These are phyloP conservation scores for Leptographium procerum DNA, from an alignment of 2,329 filamentous ascomycete genomes.

Conservation along the genomic window DNA sequence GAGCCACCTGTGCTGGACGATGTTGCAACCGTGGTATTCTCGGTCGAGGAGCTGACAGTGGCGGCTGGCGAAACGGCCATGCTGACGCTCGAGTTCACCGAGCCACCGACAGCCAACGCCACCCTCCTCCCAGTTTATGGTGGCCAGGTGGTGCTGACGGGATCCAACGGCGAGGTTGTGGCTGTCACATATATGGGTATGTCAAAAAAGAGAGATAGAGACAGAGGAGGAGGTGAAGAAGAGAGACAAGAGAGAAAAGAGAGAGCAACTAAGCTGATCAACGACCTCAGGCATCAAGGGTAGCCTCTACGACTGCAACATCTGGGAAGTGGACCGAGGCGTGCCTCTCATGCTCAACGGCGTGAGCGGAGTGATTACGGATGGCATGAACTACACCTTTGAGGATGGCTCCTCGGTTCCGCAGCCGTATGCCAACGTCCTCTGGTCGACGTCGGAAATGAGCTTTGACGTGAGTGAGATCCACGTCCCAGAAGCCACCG, in stretches of 20 bases:
- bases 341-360: slow-evolving; percentile 10
- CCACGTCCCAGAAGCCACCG: too few species aligned
- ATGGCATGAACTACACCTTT: slow-evolving; percentile 12
- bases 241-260: too few species aligned
- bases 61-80: slow-evolving; percentile 3
- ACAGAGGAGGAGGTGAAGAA: too few species aligned
- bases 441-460: slow-evolving; percentile 12
- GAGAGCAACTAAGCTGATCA: too few species aligned
- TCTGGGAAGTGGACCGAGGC: slow-evolving; percentile 13
- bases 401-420: slow-evolving; percentile 5
- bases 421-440: slow-evolving; percentile 11
- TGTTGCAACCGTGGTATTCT: not conserved
- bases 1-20: slow-evolving; percentile 5
- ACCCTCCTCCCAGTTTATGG: slow-evolving; percentile 21
- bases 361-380: slow-evolving; percentile 8
- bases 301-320: slow-evolving; percentile 8
- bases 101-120: slow-evolving; percentile 10
- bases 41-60: not conserved
- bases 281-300: slow-evolving; percentile 10
- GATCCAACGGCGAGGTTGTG: slow-evolving; percentile 21
- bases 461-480: slow-evolving; percentile 9
- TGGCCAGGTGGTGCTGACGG: slow-evolving; percentile 21
- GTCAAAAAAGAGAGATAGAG: too few species aligned
- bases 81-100: slow-evolving; percentile 1
- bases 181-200: slow-evolving; percentile 20